Conservation (phyloP, 1,284 basidiomycete species). For the Phellopilus nigrolimitatus region DNA sequence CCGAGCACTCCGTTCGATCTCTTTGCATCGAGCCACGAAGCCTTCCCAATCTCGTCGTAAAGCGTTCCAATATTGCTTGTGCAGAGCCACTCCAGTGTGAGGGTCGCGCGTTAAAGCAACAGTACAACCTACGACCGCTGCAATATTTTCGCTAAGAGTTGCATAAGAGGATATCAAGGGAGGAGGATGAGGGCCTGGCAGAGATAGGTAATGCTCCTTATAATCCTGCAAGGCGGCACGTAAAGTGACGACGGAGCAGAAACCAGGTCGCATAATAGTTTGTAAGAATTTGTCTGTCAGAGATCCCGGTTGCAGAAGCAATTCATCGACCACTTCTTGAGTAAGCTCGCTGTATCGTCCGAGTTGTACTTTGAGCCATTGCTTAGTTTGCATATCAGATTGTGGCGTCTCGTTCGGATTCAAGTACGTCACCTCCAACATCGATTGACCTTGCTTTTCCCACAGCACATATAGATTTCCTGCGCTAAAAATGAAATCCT, state of each 20-base stretch:
- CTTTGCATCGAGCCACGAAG: conserved; percentile 82
- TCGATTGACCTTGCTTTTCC: conserved; percentile 73
- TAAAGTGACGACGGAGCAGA: conserved; percentile 80
- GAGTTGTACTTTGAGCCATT: conserved; percentile 54
- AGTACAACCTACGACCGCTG: conserved; percentile 82
- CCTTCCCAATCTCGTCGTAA: conserved; percentile 92
- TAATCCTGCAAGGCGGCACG: conserved; percentile 80
- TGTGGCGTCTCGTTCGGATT: conserved; percentile 24
- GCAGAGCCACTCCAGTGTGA: conserved; percentile 73
- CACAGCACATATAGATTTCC: conserved; percentile 60
- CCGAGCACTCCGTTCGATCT: conserved; percentile 79
- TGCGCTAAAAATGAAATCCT: conserved; percentile 62
- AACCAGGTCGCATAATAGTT: conserved; percentile 79
- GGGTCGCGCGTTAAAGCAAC: conserved; percentile 69
- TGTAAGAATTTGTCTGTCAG: conserved; percentile 75
- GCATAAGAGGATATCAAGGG: conserved; percentile 58
- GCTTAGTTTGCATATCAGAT: conserved; percentile 27
- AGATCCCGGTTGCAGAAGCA: conserved; percentile 67
- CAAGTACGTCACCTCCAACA: conserved; percentile 54
- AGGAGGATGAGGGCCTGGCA: conserved; percentile 52
- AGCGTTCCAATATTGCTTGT: conserved; percentile 77
- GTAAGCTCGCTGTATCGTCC: conserved; percentile 71
- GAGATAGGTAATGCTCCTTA: conserved; percentile 60
- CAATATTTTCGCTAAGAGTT: conserved; percentile 71
- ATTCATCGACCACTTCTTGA: conserved; percentile 82